Percentiles rank a stretch among this genome's conserved stretches.
These are phyloP conservation scores for Rhodosporidiobolus odoratus DNA, from an alignment of 768 basidiomycete species.

Conservation along the genomic window DNA sequence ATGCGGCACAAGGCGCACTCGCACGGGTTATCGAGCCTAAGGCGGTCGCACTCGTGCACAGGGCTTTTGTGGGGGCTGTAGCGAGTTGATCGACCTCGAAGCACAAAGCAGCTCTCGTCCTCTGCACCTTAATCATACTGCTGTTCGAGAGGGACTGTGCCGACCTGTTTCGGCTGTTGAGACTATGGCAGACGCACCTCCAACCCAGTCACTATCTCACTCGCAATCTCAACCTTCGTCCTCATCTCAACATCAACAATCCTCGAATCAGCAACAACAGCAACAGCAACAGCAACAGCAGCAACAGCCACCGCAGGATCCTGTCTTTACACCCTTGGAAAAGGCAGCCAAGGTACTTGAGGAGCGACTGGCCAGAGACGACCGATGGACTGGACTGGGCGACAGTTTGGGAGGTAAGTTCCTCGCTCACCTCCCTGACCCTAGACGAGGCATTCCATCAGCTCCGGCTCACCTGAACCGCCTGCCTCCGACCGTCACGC, in stretches of 20 bases:
- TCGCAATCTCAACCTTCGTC: background rate
- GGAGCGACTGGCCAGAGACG: slow-evolving; percentile 30
- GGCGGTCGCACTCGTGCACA: too few relatives aligned
- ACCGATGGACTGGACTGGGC: slow-evolving; percentile 23
- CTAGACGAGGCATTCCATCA: background rate
- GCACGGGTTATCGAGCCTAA: too few relatives aligned
- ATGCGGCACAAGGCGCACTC: too few relatives aligned
- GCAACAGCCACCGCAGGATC: slow-evolving; percentile 8
- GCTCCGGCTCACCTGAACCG: background rate
- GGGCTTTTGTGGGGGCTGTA: too few relatives aligned
- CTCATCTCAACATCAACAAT: too few relatives aligned
- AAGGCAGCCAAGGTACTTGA: slow-evolving; percentile 30
- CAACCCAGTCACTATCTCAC: background rate
- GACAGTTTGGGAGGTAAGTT: slow-evolving; percentile 29
- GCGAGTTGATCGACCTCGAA: too few relatives aligned
- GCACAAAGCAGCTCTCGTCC: too few relatives aligned
- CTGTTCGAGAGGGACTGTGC: too few relatives aligned
- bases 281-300: background rate
- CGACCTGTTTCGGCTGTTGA: too few relatives aligned
- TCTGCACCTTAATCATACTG: too few relatives aligned
- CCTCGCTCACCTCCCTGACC: background rate
- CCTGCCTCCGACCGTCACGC: background rate
- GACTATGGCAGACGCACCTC: slow-evolving; percentile 9
- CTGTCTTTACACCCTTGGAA: slow-evolving; percentile 23
- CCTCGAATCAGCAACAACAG: background rate